These are phyloP conservation scores for Karstenula rhodostoma DNA, from an alignment of 2,329 filamentous ascomycete species.

Conservation along the genomic window DNA sequence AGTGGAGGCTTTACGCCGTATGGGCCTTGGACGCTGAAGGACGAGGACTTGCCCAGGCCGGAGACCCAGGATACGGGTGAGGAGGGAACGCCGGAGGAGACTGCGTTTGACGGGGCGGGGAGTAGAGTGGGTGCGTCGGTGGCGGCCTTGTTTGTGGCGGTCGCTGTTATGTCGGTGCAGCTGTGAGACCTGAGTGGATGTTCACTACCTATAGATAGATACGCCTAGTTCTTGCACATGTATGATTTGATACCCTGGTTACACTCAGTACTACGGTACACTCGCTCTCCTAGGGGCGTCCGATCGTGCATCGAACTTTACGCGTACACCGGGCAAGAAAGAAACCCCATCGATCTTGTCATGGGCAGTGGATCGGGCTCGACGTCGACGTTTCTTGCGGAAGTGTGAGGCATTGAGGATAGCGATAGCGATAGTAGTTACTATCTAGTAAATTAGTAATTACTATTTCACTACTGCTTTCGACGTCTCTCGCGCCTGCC, in stretches of 20 bases:
- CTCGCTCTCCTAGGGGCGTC: too few species aligned
- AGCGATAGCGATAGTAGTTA: too few species aligned
- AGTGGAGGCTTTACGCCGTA: constrained; percentile 37
- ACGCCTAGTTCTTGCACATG: not conserved
- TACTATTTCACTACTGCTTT: too few species aligned
- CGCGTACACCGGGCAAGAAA: too few species aligned
- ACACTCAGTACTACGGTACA: too few species aligned
- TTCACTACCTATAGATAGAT: not conserved
- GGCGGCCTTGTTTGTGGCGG: constrained; percentile 15
- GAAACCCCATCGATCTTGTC: too few species aligned
- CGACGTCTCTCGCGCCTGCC: not conserved
- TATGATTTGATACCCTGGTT: not conserved
- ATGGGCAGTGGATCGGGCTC: too few species aligned
- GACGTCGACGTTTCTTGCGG: too few species aligned
- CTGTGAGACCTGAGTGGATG: not conserved
- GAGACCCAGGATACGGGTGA: not conserved
- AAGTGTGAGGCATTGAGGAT: too few species aligned
- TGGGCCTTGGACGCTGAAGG: constrained; percentile 28
- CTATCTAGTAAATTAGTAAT: too few species aligned
- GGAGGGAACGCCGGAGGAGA: constrained; percentile 1
- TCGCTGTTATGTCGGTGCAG: constrained; percentile 16
- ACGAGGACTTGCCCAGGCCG: constrained; percentile 26
- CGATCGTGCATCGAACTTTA: too few species aligned
- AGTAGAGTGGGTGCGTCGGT: constrained; percentile 11
- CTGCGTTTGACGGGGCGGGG: not conserved